phyloP scores from a whole-genome alignment of 208 protist genomes.

The Angomonas deanei region DNA sequence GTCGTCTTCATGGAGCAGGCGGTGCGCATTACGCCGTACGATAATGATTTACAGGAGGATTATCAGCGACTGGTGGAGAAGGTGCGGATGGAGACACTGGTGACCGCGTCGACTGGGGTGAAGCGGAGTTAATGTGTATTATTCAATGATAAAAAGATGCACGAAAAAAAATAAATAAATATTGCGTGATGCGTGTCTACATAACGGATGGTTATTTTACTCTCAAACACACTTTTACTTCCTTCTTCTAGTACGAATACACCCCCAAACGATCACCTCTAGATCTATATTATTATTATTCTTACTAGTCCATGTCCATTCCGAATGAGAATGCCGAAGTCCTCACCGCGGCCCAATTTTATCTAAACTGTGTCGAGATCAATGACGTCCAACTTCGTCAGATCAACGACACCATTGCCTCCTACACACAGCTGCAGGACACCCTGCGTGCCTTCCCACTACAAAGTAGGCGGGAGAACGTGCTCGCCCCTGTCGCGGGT shows the following conservation, averaged over 20 bases:
- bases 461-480: constrained; percentile 28
- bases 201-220: no score
- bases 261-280: not conserved
- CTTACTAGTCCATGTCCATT: not conserved
- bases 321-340: constrained; percentile 33
- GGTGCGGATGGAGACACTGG: constrained; percentile 81
- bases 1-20: constrained; percentile 72
- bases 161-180: not conserved
- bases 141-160: constrained; percentile 10
- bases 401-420: constrained; percentile 19
- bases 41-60: constrained; percentile 88
- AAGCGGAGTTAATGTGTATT: not conserved
- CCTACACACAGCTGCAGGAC: constrained; percentile 46
- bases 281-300: not conserved
- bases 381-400: constrained; percentile 42
- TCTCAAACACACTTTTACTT: not conserved
- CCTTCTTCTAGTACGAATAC: not conserved
- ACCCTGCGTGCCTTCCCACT: constrained; percentile 51
- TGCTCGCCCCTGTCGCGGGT: constrained; percentile 76
- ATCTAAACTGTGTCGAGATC: constrained; percentile 43
- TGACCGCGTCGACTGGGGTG: constrained; percentile 49
- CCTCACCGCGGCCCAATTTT: constrained; percentile 66
- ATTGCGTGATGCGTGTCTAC: not conserved
- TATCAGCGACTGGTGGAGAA: constrained; percentile 83
- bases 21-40: constrained; percentile 88